phyloP scores from a whole-genome alignment of 176 grass and related monocot genomes.

The sorghum (Sorghum bicolor) region DNA sequence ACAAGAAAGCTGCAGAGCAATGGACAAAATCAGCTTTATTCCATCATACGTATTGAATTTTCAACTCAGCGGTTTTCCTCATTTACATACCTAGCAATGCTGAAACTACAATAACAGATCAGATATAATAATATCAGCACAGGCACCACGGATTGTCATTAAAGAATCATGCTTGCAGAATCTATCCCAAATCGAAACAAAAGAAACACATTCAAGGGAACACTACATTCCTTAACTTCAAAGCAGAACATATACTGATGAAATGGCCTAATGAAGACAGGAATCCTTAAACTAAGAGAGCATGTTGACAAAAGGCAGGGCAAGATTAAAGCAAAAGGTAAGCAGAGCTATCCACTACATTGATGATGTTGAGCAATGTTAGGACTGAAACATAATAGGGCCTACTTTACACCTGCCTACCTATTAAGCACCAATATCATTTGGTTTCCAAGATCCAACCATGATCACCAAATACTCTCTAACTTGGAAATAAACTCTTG shows the following conservation, averaged over 20 bases:
- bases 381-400: conserved; percentile 45
- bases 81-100: neutral
- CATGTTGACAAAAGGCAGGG: conserved; percentile 64
- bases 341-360: conserved; percentile 42
- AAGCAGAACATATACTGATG: conserved; percentile 41
- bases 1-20: neutral
- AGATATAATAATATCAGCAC: conserved; percentile 22
- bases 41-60: neutral
- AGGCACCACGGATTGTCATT: conserved; percentile 14
- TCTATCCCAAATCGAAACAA: conserved; percentile 42
- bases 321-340: conserved; percentile 65
- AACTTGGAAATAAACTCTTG: neutral
- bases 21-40: neutral
- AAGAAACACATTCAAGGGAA: conserved; percentile 17
- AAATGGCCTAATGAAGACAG: conserved; percentile 44
- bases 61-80: neutral
- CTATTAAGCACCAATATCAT: conserved; percentile 29
- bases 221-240: conserved; percentile 47
- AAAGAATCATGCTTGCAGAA: conserved; percentile 25
- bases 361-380: conserved; percentile 64
- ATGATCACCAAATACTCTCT: neutral
- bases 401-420: conserved; percentile 39
- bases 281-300: conserved; percentile 79
- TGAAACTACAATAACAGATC: conserved; percentile 13
- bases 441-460: neutral